Evolutionary conservation across 179 eudicot species (phyloP), one percentile per base, ranked within the genome.

Genomic region (Silene noctiflora): DNA sequence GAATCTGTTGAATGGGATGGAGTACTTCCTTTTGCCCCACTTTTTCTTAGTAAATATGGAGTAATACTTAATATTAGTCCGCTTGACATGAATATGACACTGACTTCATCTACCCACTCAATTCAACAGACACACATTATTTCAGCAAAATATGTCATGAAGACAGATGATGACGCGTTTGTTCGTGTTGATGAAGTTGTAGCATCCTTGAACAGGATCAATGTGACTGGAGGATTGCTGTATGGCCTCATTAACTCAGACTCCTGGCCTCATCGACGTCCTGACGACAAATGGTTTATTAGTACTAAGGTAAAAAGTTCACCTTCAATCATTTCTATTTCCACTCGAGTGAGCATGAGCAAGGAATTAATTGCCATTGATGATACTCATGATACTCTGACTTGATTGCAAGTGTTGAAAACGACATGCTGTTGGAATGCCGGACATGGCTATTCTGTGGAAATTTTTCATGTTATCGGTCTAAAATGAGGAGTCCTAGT

Each of bases 91-190:
- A 46, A 69, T 27, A 27, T 20, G 66, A 27, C 68, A 39, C 58
- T 44, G 29, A 25, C 56, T 24, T 33, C 81, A 69, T 70, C 35
- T 82, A 79, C 82, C 67, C 14, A 61, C 58, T 81, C 73, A 79
- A 75, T 82, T 85, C 72, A 65, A 77, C 94, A 94, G 98, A 87
- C 93, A 10, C 84, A 90, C 76, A 89, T 89, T 63, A 87, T 89
- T 71, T 86, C 89, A 0, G 91, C 93, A 27, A 90, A 91, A 77
- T 94, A 88, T 78, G 87, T 92, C 59, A 94, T 94, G 98, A 94
- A 94, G 84, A 92, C 98, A 10, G 98, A 94, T 67, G 98, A 94
- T 75, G 98, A 94, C 74, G 94, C 98, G 69, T 94, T 92, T 85
- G 96, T 94, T 79, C 97, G 96, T 70, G 85, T 94, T 69, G 98